phyloP scores from a whole-genome alignment of 148 eudicot genomes.

The Rhododendron henanense region DNA sequence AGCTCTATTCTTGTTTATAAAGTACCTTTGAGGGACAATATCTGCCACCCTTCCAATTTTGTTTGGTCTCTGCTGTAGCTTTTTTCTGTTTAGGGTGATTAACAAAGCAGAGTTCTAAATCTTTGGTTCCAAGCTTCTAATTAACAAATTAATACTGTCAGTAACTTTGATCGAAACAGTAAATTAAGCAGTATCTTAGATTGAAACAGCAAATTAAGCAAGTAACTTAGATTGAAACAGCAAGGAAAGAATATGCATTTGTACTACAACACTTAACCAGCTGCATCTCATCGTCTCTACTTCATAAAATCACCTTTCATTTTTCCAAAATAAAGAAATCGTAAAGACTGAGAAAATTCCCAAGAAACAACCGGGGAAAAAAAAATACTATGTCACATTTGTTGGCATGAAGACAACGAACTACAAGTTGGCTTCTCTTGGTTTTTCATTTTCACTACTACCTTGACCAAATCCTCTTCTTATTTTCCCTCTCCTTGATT shows the following conservation, averaged over 20 bases:
- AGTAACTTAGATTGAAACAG: not conserved
- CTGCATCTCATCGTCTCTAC: not conserved
- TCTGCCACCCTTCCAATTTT: too few species aligned
- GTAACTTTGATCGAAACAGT: not conserved
- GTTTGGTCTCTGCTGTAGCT: not conserved
- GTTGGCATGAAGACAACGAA: not conserved
- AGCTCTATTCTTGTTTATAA: not conserved
- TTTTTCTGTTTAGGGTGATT: not conserved
- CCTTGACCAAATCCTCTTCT: conserved; percentile 67
- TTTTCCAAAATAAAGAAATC: not conserved
- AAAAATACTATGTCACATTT: not conserved
- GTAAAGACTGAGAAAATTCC: not conserved
- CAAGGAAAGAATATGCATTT: not conserved
- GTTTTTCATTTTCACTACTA: conserved; percentile 14
- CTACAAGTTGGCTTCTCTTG: not conserved
- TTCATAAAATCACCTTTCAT: not conserved
- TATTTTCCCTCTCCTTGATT: conserved; percentile 56
- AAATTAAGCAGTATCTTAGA: not conserved
- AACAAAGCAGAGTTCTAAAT: not conserved
- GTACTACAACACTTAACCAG: not conserved
- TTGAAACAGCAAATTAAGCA: not conserved
- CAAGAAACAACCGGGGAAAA: not conserved
- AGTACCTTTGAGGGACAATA: not conserved
- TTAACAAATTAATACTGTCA: too few species aligned
- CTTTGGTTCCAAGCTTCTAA: too few species aligned